Evolutionary conservation across 371 early-diverging fungal species (phyloP).

Genomic region (Actinomucor elegans): DNA sequence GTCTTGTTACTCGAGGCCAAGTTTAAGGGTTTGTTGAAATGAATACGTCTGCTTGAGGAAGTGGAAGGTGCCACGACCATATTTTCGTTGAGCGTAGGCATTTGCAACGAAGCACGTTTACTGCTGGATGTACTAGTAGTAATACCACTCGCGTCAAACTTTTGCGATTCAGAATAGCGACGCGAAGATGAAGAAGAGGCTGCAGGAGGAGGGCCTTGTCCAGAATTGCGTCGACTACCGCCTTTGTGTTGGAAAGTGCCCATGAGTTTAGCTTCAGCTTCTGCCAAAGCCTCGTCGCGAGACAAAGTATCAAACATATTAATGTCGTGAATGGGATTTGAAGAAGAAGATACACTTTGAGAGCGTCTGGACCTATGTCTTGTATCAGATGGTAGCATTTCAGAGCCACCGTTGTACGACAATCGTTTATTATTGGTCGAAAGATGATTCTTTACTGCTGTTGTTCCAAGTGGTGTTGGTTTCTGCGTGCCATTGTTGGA

Average conservation of each 20-base stretch:
- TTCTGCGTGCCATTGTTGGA: slow-evolving; percentile 26
- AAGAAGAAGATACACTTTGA: slow-evolving; percentile 6
- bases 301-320: slow-evolving; percentile 7
- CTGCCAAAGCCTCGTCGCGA: slow-evolving; percentile 45
- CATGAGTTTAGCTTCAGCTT: slow-evolving; percentile 53
- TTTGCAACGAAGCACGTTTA: slow-evolving; percentile 12
- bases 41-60: slow-evolving; percentile 6
- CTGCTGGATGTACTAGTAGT: slow-evolving; percentile 3
- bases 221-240: neutral
- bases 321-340: neutral
- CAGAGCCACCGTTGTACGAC: slow-evolving; percentile 20
- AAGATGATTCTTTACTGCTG: slow-evolving; percentile 40
- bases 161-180: slow-evolving; percentile 38
- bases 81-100: slow-evolving; percentile 35
- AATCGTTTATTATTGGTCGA: slow-evolving; percentile 27
- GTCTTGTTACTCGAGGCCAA: slow-evolving; percentile 3
- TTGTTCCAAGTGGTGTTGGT: slow-evolving; percentile 6
- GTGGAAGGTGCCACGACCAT: slow-evolving; percentile 2
- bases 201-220: slow-evolving; percentile 2
- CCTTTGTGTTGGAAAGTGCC: slow-evolving; percentile 34
- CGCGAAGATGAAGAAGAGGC: no score
- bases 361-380: slow-evolving; percentile 23
- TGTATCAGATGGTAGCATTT: slow-evolving; percentile 23
- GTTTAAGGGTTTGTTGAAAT: slow-evolving; percentile 45
- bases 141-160: slow-evolving; percentile 4